These are phyloP conservation scores for Ocimum tenuiflorum DNA, from an alignment of 257 asterid genomes.

Conservation along the genomic window DNA sequence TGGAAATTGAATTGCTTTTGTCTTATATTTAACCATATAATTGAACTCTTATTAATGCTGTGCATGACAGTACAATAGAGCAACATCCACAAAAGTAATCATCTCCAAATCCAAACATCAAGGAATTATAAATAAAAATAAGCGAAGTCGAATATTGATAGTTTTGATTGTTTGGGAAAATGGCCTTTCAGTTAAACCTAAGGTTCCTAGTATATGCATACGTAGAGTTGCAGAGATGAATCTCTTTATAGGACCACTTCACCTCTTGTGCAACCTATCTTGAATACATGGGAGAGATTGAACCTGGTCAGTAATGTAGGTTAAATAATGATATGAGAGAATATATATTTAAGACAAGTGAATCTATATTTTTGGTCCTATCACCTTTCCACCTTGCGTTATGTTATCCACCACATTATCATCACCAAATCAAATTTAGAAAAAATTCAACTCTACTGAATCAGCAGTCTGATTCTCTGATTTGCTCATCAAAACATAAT, in stretches of 20 bases:
- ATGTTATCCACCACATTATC: not conserved
- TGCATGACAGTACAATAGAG: too few species aligned
- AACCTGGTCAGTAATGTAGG: slow-evolving; percentile 39
- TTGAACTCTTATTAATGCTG: too few species aligned
- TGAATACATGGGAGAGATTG: slow-evolving; percentile 24
- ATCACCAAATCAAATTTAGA: not conserved
- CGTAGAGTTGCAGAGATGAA: not conserved
- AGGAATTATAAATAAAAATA: too few species aligned
- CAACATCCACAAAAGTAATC: too few species aligned
- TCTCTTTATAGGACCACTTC: slow-evolving; percentile 13
- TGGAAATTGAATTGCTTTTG: too few species aligned
- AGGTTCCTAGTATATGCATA: not conserved
- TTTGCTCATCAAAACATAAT: not conserved
- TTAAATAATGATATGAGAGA: slow-evolving; percentile 21
- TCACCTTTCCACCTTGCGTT: slow-evolving; percentile 1
- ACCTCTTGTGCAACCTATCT: not conserved
- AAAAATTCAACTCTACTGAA: not conserved
- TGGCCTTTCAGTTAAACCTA: slow-evolving; percentile 5
- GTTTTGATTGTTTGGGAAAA: too few species aligned
- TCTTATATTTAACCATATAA: too few species aligned
- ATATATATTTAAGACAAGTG: slow-evolving; percentile 9
- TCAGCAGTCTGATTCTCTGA: not conserved
- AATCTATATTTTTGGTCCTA: slow-evolving; percentile 12
- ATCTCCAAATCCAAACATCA: too few species aligned
- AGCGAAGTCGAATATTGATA: too few species aligned